Evolutionary conservation across 1,284 basidiomycete species (phyloP).

Genomic region (Ceratobasidium papillatum): DNA sequence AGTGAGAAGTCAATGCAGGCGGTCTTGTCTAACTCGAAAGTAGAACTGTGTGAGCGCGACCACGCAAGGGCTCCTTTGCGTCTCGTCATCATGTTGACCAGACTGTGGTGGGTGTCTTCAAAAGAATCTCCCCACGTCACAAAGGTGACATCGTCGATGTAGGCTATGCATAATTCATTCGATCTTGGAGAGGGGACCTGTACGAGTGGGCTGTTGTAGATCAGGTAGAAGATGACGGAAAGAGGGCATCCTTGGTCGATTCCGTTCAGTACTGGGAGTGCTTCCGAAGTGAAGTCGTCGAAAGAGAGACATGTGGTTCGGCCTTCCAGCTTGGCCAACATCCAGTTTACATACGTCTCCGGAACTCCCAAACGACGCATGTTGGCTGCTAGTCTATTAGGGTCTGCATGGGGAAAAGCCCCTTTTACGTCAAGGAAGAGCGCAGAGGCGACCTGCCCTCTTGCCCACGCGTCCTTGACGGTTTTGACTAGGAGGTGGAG

Average conservation of each 20-base stretch:
- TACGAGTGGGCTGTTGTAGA: slow-evolving; percentile 9
- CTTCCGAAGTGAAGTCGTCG: slow-evolving; percentile 1
- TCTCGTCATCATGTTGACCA: slow-evolving; percentile 44
- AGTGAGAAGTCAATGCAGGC: neutral
- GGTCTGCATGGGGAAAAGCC: slow-evolving; percentile 51
- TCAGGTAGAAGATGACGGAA: slow-evolving; percentile 35
- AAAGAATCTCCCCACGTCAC: too few species aligned
- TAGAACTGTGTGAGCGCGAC: neutral
- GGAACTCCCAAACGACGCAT: slow-evolving; percentile 48
- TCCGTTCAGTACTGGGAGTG: neutral
- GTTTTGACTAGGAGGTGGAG: slow-evolving; percentile 16
- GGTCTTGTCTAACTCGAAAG: slow-evolving; percentile 7
- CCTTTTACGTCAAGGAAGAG: slow-evolving; percentile 43
- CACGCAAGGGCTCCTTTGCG: slow-evolving; percentile 22
- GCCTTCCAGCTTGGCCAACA: neutral
- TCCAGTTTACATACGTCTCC: slow-evolving; percentile 15
- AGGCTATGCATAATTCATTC: neutral
- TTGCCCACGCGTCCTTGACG: slow-evolving; percentile 43
- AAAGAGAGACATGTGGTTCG: slow-evolving; percentile 4
- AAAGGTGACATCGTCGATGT: slow-evolving; percentile 1
- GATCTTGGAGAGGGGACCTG: neutral
- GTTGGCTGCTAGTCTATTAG: slow-evolving; percentile 50
- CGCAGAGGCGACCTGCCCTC: slow-evolving; percentile 15
- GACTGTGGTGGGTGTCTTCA: neutral
- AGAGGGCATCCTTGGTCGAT: too few species aligned